These are phyloP conservation scores for Puccinia coronata DNA, from an alignment of 1,284 basidiomycete genomes.

Conservation along the genomic window DNA sequence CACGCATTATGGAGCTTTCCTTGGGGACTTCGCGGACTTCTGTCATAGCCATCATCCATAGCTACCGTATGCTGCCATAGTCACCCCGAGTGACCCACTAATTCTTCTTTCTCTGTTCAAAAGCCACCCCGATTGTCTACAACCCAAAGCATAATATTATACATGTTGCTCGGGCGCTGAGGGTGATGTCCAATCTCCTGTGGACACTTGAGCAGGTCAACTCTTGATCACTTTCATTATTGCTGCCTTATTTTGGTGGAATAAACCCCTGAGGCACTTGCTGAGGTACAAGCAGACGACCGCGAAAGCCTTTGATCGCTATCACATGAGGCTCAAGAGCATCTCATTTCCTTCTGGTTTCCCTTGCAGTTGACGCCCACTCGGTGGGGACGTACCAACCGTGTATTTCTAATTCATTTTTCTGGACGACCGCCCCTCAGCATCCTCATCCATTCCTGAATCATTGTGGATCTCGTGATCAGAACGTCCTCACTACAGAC, in stretches of 20 bases:
- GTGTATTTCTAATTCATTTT: background rate
- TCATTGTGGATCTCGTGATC: slow-evolving; percentile 29
- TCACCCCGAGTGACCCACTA: background rate
- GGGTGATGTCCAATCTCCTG: background rate
- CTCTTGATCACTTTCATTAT: background rate
- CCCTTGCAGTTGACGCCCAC: background rate
- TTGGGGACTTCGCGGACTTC: background rate
- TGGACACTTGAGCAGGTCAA: background rate
- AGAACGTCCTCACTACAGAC: background rate
- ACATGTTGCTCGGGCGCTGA: background rate
- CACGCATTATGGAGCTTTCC: background rate
- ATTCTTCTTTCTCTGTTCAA: slow-evolving; percentile 6
- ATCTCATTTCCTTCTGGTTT: background rate
- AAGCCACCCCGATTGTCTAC: slow-evolving; percentile 15
- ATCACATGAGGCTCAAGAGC: background rate
- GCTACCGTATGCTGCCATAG: background rate
- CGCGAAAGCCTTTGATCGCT: background rate
- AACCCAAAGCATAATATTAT: background rate
- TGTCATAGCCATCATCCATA: background rate
- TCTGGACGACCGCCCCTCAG: background rate
- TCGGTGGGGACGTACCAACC: too few species aligned
- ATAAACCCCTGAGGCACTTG: too few species aligned
- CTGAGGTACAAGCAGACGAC: too few species aligned
- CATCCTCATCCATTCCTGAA: background rate
- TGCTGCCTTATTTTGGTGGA: background rate